Conservation (phyloP, 179 eudicot species). For the Beta macrorhiza region DNA sequence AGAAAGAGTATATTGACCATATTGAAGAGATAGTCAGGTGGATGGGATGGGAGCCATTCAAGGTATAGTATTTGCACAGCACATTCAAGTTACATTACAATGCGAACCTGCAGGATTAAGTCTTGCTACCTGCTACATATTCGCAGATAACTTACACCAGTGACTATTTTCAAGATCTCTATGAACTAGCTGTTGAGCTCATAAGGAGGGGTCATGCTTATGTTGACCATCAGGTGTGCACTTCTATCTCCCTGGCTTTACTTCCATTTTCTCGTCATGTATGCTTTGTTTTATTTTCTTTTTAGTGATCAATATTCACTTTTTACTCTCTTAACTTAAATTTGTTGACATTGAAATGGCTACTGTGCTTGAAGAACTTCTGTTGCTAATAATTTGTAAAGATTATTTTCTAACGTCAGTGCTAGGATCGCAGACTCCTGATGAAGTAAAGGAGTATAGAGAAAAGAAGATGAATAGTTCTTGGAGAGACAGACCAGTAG, state of each 20-base stretch:
- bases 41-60: constrained; percentile 96
- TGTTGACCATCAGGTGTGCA: constrained; percentile 89
- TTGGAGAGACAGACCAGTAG: constrained; percentile 88
- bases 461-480: constrained; percentile 93
- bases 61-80: constrained; percentile 45
- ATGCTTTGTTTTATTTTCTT: not conserved
- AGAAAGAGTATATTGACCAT: constrained; percentile 88
- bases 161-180: constrained; percentile 85
- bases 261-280: not conserved
- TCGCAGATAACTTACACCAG: constrained; percentile 87
- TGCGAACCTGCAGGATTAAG: not conserved
- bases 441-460: constrained; percentile 81
- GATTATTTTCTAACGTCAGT: not conserved
- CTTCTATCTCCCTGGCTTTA: not conserved
- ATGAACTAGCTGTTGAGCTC: constrained; percentile 84
- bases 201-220: constrained; percentile 84
- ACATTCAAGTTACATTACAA: not conserved
- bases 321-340: not conserved
- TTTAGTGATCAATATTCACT: not conserved
- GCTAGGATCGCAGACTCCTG: constrained; percentile 55
- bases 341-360: not conserved
- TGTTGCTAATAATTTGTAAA: not conserved
- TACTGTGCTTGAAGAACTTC: not conserved
- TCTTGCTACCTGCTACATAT: not conserved
- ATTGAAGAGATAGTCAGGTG: constrained; percentile 85